phyloP scores from a whole-genome alignment of 495 filamentous ascomycete genomes.

The Lepidopterella palustris region DNA sequence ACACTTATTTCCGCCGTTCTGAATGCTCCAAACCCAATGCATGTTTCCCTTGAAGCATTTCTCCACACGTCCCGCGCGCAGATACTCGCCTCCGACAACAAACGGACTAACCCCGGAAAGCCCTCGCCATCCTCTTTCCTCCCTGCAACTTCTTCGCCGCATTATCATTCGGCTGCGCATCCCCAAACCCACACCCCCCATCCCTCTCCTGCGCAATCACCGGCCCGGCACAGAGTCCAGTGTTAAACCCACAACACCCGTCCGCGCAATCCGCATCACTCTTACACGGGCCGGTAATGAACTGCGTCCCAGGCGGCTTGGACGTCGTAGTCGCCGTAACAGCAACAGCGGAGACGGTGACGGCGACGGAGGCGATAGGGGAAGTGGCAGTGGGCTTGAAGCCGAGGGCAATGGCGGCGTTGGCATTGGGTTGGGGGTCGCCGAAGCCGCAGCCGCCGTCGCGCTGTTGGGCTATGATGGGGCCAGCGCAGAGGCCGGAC shows the following conservation, averaged over 20 bases:
- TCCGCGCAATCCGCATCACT: constrained; percentile 28
- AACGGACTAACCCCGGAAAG: no score
- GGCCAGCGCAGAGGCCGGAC: constrained; percentile 29
- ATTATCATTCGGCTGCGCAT: constrained; percentile 32
- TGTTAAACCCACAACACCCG: constrained; percentile 29
- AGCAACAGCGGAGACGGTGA: neutral
- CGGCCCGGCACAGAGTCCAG: constrained; percentile 31
- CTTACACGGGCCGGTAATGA: constrained; percentile 31
- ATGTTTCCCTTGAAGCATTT: no score
- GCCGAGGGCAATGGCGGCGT: constrained; percentile 24
- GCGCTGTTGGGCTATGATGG: constrained; percentile 32
- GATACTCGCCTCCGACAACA: no score
- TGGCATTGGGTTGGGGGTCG: constrained; percentile 29
- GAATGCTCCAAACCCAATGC: no score
- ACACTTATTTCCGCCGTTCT: no score
- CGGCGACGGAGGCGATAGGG: neutral
- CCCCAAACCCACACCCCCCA: constrained; percentile 36
- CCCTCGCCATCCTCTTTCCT: no score
- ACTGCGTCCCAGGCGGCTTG: constrained; percentile 18
- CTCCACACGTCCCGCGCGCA: no score
- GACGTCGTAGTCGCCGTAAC: neutral
- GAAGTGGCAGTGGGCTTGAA: neutral
- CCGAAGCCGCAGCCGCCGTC: constrained; percentile 37
- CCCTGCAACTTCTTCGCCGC: constrained; percentile 11
- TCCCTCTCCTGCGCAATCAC: constrained; percentile 36